phyloP scores from a whole-genome alignment of 2,329 filamentous ascomycete species.

The Helotiales sp. region DNA sequence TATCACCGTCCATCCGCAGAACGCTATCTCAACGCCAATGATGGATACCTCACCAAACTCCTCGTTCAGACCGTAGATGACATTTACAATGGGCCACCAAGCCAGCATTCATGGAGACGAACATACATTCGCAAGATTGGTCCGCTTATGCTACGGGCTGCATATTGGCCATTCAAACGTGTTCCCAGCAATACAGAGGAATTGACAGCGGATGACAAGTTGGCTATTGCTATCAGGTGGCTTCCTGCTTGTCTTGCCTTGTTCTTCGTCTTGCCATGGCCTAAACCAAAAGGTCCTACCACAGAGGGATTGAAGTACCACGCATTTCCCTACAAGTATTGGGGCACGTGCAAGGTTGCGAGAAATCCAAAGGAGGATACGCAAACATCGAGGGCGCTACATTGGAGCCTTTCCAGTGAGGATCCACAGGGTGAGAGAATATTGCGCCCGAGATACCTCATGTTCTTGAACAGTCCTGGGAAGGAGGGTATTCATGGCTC shows the following conservation, averaged over 20 bases:
- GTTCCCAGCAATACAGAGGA: neutral
- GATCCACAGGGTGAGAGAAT: neutral
- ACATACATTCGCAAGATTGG: conserved; percentile 6
- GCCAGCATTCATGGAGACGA: conserved; percentile 1
- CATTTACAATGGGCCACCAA: neutral
- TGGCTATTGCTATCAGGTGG: conserved; percentile 4
- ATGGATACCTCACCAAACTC: neutral
- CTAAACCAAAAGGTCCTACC: neutral
- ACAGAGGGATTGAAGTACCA: neutral
- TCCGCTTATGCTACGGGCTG: conserved; percentile 1
- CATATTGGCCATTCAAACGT: conserved; percentile 4
- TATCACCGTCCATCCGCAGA: conserved; percentile 1
- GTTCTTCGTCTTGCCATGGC: conserved; percentile 1
- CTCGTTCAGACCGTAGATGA: conserved; percentile 3
- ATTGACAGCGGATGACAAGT: neutral
- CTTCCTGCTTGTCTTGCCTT: conserved; percentile 5
- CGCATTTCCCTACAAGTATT: conserved; percentile 5
- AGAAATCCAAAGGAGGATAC: conserved; percentile 3
- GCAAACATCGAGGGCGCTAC: neutral
- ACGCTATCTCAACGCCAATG: neutral
- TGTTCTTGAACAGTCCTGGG: conserved; percentile 1
- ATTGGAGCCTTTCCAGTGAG: neutral
- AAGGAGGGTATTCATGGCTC: neutral
- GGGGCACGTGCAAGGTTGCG: conserved; percentile 3
- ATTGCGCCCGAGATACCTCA: conserved; percentile 2